Base-by-base conservation (phyloP, 805 yeast species). In the Clavispora carvajalis region DNA sequence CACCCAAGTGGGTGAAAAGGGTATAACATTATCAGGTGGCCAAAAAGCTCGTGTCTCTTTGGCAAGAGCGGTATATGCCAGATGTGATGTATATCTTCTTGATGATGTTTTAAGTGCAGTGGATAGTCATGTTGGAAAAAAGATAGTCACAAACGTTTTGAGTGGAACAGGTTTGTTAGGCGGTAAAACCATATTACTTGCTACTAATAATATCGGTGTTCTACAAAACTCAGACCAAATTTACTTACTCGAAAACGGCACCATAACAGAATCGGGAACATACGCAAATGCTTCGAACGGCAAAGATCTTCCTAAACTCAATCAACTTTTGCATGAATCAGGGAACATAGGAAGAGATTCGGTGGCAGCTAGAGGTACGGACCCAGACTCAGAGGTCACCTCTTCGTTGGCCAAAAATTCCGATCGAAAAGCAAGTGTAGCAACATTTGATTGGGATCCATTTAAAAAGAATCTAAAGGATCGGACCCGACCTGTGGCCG, bases 1-100 rank as follows among this genome's bases (percentile, higher is more conserved):
- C 35, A 67, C 72, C n/a, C 54, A 61, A 36, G 72, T 67, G n/a
- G 73, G 73, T 5, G 71, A 67, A 41, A 67, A 67, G 47, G 73
- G 72, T 25, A 64, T 67, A 29, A 63, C 73, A 3, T 50, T 67
- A 19, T 60, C 68, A 38, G 73, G 73, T 4, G 73, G 73, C 22
- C 72, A 67, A 46, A 67, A 67, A 44, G 73, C 73, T 3, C 54
- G 73, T 24, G 53, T 67, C 25, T 58, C 71, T 7, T 53, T 67
- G 34, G 73, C 73, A 2, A 54, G 73, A 46, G 71, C 71, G 7
- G 71, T 67, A 5, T 67, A 67, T 43, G 49, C 70, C 4, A 58
- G 67, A 34, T 67, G 71, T 5, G 71, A 65, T 28, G 53, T 65
- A 21, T 65, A 63, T 44, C 46, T 67, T n/a, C 49, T 67, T 15